phyloP scores from a whole-genome alignment of 139 green algal species.

The Raphidocelis subcapitata region DNA sequence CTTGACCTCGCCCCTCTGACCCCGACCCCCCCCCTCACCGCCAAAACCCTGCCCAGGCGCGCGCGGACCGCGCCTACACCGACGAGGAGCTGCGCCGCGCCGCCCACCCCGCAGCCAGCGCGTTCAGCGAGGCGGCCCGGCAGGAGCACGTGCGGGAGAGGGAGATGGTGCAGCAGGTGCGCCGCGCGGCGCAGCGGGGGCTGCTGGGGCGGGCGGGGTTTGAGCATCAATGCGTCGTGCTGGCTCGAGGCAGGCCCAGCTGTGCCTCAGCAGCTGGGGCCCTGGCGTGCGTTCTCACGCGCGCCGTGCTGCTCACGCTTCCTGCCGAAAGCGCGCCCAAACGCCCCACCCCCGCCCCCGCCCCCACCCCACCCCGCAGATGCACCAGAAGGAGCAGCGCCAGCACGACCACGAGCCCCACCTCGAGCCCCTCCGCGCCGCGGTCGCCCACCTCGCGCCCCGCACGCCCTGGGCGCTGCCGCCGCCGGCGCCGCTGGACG shows the following conservation, averaged over 20 bases:
- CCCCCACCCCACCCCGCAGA: too few relatives aligned
- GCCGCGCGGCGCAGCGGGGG: conserved; percentile 10
- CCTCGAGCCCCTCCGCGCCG: too few relatives aligned
- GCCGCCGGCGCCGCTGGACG: too few relatives aligned
- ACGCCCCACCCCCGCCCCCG: neutral
- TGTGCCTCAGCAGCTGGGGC: conserved; percentile 21
- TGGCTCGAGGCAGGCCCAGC: too few relatives aligned
- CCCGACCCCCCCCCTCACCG: too few relatives aligned
- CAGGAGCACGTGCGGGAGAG: conserved; percentile 23
- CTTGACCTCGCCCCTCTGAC: neutral
- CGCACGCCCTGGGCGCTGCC: too few relatives aligned
- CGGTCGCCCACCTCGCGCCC: too few relatives aligned
- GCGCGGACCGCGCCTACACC: conserved; percentile 6
- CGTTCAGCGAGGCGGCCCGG: conserved; percentile 1
- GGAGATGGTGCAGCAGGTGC: conserved; percentile 16
- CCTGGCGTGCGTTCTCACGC: neutral
- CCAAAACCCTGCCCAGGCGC: neutral
- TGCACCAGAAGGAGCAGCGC: too few relatives aligned
- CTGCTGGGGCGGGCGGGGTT: neutral
- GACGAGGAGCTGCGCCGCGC: conserved; percentile 11
- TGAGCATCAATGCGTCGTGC: too few relatives aligned
- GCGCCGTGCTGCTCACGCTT: neutral
- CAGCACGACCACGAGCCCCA: too few relatives aligned
- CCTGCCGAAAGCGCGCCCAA: neutral
- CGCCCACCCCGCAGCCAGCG: neutral